Percentiles rank a stretch among this genome's conserved stretches.
Evolutionary conservation across 148 eudicot genomes (phyloP).

Genomic region (Cornus suecica): DNA sequence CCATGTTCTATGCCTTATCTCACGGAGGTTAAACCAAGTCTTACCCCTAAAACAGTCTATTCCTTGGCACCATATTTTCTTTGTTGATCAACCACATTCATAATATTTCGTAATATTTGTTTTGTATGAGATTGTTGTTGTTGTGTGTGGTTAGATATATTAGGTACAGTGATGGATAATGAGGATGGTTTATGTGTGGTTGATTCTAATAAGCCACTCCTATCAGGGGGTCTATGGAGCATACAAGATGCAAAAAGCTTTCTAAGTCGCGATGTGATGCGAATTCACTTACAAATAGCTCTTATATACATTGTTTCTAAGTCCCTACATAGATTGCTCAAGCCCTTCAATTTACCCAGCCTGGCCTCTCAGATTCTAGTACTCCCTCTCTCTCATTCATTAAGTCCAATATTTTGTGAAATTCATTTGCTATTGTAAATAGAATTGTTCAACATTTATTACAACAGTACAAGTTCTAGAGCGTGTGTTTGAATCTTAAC

Average conservation of each 20-base stretch:
- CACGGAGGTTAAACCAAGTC: no score
- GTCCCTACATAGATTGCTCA: slow-evolving; percentile 25
- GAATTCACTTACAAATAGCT: slow-evolving; percentile 27
- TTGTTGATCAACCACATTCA: no score
- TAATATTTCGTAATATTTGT: no score
- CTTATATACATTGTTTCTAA: slow-evolving; percentile 22
- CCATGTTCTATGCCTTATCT: no score
- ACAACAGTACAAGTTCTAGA: not conserved
- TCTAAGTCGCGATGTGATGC: slow-evolving; percentile 17
- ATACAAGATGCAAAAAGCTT: not conserved
- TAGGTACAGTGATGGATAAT: no score
- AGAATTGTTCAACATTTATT: not conserved
- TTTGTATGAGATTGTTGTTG: no score
- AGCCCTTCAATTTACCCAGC: slow-evolving; percentile 28
- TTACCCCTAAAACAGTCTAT: no score
- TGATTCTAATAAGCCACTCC: not conserved
- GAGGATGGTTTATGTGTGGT: not conserved
- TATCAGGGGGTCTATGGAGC: slow-evolving; percentile 25
- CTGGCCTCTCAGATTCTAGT: slow-evolving; percentile 32
- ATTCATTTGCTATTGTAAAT: not conserved
- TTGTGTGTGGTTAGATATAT: no score
- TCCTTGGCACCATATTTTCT: no score
- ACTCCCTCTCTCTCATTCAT: not conserved
- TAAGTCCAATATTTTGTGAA: not conserved
- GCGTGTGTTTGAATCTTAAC: no score